Percentiles rank a stretch among this genome's conserved stretches.
Evolutionary conservation across 768 basidiomycete species (phyloP).

Genomic region (Kwoniella sp.): DNA sequence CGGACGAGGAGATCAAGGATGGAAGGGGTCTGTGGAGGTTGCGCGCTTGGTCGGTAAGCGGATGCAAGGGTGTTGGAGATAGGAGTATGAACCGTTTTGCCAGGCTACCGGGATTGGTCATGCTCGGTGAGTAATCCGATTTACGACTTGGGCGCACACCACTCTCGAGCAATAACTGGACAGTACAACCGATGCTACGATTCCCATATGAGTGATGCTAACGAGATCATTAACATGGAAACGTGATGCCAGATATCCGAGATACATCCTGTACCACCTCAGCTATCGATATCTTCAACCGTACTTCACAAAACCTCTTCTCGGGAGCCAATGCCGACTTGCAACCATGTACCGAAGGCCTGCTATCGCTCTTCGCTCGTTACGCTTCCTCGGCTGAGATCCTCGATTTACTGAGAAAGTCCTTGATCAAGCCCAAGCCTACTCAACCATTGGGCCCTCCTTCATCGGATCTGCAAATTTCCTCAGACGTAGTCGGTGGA

Average conservation of each 20-base stretch:
- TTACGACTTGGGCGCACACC: background rate
- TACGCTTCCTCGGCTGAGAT: conserved; percentile 15
- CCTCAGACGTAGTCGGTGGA: background rate
- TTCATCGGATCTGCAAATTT: background rate
- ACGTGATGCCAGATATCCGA: conserved; percentile 37
- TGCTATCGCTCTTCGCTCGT: conserved; percentile 31
- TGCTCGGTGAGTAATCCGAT: conserved; percentile 39
- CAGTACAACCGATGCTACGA: too few relatives aligned
- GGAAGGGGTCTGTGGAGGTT: conserved; percentile 42
- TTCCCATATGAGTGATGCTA: too few relatives aligned
- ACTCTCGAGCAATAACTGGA: too few relatives aligned
- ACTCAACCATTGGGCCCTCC: background rate
- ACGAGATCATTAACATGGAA: too few relatives aligned
- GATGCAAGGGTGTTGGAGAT: conserved; percentile 37
- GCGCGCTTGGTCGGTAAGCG: conserved; percentile 34
- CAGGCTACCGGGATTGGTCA: conserved; percentile 43
- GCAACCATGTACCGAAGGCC: conserved; percentile 40
- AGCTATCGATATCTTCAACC: conserved; percentile 41
- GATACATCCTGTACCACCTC: conserved; percentile 43
- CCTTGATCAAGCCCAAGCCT: conserved; percentile 15
- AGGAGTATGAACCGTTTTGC: conserved; percentile 34
- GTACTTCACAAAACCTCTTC: conserved; percentile 24
- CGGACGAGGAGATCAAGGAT: too few relatives aligned
- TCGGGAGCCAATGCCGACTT: conserved; percentile 29
- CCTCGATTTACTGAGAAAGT: conserved; percentile 21